Base-by-base conservation (phyloP, 2,329 filamentous ascomycete species). In the Cadophora sp. region DNA sequence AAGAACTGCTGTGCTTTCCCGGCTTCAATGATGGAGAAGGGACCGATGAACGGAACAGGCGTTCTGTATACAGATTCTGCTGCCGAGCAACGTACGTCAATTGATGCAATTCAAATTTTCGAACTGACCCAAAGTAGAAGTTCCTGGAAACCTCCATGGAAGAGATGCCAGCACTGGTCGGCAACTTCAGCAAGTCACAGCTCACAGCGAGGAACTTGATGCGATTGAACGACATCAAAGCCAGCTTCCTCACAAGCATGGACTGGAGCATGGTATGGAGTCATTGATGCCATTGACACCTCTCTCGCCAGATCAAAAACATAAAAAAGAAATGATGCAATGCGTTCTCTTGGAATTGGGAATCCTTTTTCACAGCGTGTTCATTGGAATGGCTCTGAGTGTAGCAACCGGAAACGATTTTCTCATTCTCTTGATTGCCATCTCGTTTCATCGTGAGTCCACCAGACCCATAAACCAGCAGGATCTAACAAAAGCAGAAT, bases 281-380 rank as follows among this genome's bases (percentile, higher is more conserved):
- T 22, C 50, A 36, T 13, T 56, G 4, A 18, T 33, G 9, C 30
- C 61, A 11, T n/a, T 7, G 7, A 41, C 18, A 8, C n/a, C 20
- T n/a, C 67, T 73, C 7, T 68, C 72, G 4, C 64, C 70, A 7
- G 74, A 86, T 55, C 84, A 92, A 75, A 83, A 90, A 78, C 84
- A 86, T 20, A 56, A 65, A 24, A 65, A 65, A 11, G 64, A 53
- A 14, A 8, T 55, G 22, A 43, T 61, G 64, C 64, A 65, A 33
- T 65, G 64, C n/a, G 27, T 56, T 36, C 76, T 89, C 85, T 78
- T 68, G 20, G 66, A 68, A 58, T 20, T 64, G 14, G 66, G 66
- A 3, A 68, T 68, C 22, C 59, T 68, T 0, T 68, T 68, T n/a
- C 66, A 68, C 45, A 68, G 66, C 43, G 59, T 68, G 11, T 68